Conservation (phyloP, 2,329 filamentous ascomycete species). For the Diaporthe citriasiana region DNA sequence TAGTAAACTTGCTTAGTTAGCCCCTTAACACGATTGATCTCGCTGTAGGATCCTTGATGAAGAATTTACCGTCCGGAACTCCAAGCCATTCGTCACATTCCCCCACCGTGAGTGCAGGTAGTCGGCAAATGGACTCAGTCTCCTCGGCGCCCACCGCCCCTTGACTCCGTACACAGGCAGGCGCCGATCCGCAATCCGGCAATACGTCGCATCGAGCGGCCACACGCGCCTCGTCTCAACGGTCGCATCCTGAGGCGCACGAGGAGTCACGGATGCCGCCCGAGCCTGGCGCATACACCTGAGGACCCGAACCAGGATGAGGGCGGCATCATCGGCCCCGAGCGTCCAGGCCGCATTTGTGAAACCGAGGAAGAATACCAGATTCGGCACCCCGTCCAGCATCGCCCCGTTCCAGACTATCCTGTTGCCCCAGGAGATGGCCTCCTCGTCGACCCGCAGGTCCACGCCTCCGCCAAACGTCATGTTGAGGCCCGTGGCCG, state of each 20-base stretch:
- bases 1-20: too few species aligned
- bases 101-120: constrained; percentile 11
- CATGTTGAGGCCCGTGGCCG: constrained; percentile 67
- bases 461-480: constrained; percentile 30
- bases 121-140: not conserved
- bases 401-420: constrained; percentile 69
- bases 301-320: constrained; percentile 6
- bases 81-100: not conserved
- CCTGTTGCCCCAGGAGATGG: constrained; percentile 12
- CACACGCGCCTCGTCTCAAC: constrained; percentile 2
- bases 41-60: not conserved
- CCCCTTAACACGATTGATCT: too few species aligned
- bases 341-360: constrained; percentile 73
- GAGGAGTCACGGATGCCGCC: not conserved
- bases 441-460: constrained; percentile 28
- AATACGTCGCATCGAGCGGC: constrained; percentile 3
- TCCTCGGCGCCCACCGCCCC: not conserved
- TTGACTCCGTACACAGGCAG: constrained; percentile 1
- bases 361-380: constrained; percentile 72
- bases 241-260: not conserved
- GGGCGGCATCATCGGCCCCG: constrained; percentile 62
- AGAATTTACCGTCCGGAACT: not conserved
- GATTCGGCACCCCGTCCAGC: constrained; percentile 74
- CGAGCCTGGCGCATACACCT: not conserved
- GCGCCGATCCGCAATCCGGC: not conserved